Evolutionary conservation across 2,329 filamentous ascomycete genomes (phyloP), one percentile per base, ranked within the genome.

Genomic region (Colletotrichum costaricense): DNA sequence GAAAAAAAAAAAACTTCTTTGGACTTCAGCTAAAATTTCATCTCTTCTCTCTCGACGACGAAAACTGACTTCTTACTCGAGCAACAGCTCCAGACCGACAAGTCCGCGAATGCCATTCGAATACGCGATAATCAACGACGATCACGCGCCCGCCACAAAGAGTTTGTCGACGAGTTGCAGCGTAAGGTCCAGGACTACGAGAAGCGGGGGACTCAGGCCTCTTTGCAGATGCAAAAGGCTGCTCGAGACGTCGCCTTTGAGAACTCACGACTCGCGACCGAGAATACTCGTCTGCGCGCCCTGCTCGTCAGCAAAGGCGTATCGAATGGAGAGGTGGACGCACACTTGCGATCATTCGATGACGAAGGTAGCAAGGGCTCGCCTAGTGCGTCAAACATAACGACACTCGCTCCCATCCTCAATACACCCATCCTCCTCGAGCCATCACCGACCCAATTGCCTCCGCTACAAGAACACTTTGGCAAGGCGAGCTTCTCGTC

Each of bases 51-150:
- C 42, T 49, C 42, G 42, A 49, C 42, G 42, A 49, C 42, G 19
- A 49, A 49, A 49, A 52, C 69, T 74, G 69, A 71, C 72, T 38
- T 72, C 26, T 64, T 38, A n/a, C 54, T 55, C 65, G 63, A 65
- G 55, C 64, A 67, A 67, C 60, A 75, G 74, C 66, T 74, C 56
- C 74, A 75, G 46, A 69, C 72, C 19, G 72, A 75, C 33, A 72
- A 72, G 19, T 72, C 74, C 5, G 67, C 80, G 35, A 76, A 77
- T 58, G 77, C 77, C 16, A 76, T 75, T 46, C 84, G 84, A 69
- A 85, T 85, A 75, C 84, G 87, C 75, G 84, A 88, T 74, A 89
- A 88, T 78, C 88, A 90, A 80, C 86, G 88, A 59, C 86, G 86
- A 46, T 88, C 85, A 19, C 84, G 88, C 46, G 87, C 85, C 33